Evolutionary conservation across 2,329 filamentous ascomycete species (phyloP).

Genomic region (Talaromyces sp.): DNA sequence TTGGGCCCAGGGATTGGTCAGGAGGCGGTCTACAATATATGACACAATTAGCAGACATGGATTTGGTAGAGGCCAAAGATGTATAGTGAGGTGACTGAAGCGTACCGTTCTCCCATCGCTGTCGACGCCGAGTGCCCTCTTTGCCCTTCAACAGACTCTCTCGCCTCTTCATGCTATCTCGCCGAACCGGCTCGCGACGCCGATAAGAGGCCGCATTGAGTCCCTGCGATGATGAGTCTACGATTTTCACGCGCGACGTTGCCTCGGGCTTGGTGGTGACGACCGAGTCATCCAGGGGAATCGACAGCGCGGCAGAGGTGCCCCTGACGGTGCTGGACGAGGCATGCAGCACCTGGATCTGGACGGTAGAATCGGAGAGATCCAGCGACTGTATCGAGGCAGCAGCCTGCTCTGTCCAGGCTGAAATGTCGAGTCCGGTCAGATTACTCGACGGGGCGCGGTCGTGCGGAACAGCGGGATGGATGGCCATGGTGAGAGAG

Average conservation of each 20-base stretch:
- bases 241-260: conserved; percentile 24
- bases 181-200: conserved; percentile 50
- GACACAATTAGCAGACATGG: conserved; percentile 17
- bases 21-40: conserved; percentile 62
- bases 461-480: conserved; percentile 28
- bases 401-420: conserved; percentile 54
- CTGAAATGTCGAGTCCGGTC: conserved; percentile 54
- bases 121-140: conserved; percentile 77
- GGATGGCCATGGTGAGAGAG: conserved; percentile 35
- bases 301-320: conserved; percentile 60
- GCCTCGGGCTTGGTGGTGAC: conserved; percentile 22
- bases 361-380: conserved; percentile 18
- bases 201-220: conserved; percentile 35
- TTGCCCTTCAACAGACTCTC: conserved; percentile 82
- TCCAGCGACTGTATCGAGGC: conserved; percentile 31
- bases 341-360: conserved; percentile 40
- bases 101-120: conserved; percentile 91
- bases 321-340: conserved; percentile 38
- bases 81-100: not conserved
- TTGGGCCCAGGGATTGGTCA: conserved; percentile 79
- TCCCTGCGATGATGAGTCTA: conserved; percentile 2
- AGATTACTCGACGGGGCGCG: conserved; percentile 19
- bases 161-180: conserved; percentile 60
- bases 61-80: not conserved
- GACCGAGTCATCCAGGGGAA: conserved; percentile 63